phyloP scores from a whole-genome alignment of 805 yeast genomes.

The Cyberlindnera saturnus region DNA sequence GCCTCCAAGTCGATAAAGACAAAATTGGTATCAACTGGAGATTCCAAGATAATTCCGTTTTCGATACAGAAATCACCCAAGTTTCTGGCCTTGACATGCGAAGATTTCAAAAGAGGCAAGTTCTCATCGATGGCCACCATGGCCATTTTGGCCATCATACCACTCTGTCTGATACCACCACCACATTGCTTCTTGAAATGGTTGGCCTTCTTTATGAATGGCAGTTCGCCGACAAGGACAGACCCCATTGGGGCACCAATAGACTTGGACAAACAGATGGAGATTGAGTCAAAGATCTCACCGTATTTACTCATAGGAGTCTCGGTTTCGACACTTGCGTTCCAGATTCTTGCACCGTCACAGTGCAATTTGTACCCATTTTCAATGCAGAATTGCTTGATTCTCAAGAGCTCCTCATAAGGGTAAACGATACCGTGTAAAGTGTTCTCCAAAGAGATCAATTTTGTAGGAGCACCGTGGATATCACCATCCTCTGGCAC shows the following conservation, averaged over 20 bases:
- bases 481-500: conserved; percentile 73
- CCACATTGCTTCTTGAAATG: conserved; percentile 91
- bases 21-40: conserved; percentile 82
- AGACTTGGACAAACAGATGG: conserved; percentile 83
- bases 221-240: conserved; percentile 62
- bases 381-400: conserved; percentile 62
- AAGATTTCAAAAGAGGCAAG: conserved; percentile 38
- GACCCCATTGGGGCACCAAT: conserved; percentile 94
- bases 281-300: conserved; percentile 76
- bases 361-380: conserved; percentile 64
- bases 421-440: conserved; percentile 78
- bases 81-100: conserved; percentile 46
- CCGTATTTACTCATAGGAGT: conserved; percentile 61
- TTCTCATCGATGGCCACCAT: conserved; percentile 69
- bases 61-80: conserved; percentile 47
- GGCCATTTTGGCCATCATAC: conserved; percentile 78
- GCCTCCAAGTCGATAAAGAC: conserved; percentile 59
- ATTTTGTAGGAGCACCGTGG: conserved; percentile 81
- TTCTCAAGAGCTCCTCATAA: conserved; percentile 68
- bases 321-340: conserved; percentile 64
- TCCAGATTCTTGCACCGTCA: conserved; percentile 95
- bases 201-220: conserved; percentile 61
- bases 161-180: conserved; percentile 90
- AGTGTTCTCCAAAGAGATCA: conserved; percentile 82
- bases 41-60: conserved; percentile 51